Base-by-base conservation (phyloP, 345 rosid species). In the Aurinia saxatilis region DNA sequence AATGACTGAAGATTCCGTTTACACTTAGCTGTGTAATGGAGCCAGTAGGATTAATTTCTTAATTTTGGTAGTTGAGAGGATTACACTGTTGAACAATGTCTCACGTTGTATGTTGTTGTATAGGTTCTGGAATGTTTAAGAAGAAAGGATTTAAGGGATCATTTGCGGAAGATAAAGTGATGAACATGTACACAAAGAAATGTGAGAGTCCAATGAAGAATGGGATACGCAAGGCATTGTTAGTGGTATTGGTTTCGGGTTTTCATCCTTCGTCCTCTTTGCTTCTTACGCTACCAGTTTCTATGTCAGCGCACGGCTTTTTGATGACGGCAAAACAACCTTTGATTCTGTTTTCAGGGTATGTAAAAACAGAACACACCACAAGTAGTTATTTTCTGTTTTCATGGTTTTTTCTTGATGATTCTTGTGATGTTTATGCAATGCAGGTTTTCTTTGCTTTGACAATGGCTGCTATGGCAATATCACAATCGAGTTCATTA, bases 131-230 rank as follows among this genome's bases (percentile, higher is more conserved):
- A n/a, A n/a, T n/a, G n/a, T n/a, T n/a, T n/a, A n/a, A n/a, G n/a
- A n/a, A n/a, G n/a, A n/a, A n/a, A n/a, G n/a, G n/a, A n/a, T n/a
- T n/a, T n/a, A n/a, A n/a, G n/a, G n/a, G n/a, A n/a, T n/a, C n/a
- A n/a, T n/a, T n/a, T 51, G 90, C 96, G 0, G 97, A 90, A 66
- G 96, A 85, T 44, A 90, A 85, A 61, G 84, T 90, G 73, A 87
- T 87, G 89, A 65, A 85, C 5, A 78, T 87, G 34, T 90, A 90
- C 70, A 18, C 71, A 41, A 76, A 64, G 72, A 90, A 87, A 77
- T 90, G 97, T 14, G 96, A 85, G 69, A 91, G 84, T 40, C 96
- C 97, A 18, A 13, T 79, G 78, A 79, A 78, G 66, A 64, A 79
- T 5, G 97, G 95, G 58, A 77, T 83, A 10, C 82, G 77, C 89